Evolutionary conservation across 148 eudicot species (phyloP).

Genomic region (Rhododendron ferrugineum): DNA sequence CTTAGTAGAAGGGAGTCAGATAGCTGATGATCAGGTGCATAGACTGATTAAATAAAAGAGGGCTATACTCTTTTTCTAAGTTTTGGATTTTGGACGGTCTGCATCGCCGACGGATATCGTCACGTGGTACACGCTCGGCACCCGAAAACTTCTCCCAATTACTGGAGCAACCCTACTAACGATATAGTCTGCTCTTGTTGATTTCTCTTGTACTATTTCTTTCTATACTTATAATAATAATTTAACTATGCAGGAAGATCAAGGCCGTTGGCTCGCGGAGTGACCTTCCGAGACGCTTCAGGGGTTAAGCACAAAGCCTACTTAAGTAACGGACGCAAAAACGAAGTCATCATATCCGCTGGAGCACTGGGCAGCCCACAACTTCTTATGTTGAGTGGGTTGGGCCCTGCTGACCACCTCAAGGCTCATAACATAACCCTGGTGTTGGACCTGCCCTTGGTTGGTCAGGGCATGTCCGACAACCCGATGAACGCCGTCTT

Average conservation of each 20-base stretch:
- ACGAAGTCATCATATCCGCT: conserved; percentile 66
- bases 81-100: no score
- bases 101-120: no score
- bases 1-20: neutral
- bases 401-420: conserved; percentile 64
- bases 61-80: no score
- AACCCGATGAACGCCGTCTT: conserved; percentile 88
- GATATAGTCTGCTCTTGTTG: neutral
- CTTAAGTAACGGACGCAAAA: conserved; percentile 38
- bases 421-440: conserved; percentile 60
- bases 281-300: conserved; percentile 48
- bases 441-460: conserved; percentile 52
- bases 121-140: no score
- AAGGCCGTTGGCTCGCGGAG: conserved; percentile 65
- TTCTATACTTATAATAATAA: neutral
- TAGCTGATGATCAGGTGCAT: neutral
- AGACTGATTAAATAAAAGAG: neutral
- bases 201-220: no score
- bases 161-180: neutral
- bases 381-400: conserved; percentile 74
- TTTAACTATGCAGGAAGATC: conserved; percentile 29
- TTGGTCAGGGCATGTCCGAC: conserved; percentile 83
- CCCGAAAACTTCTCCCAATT: neutral
- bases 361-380: conserved; percentile 97
- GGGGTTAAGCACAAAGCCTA: conserved; percentile 62